These are phyloP conservation scores for Dryas octopetala DNA, from an alignment of 306 rosid species.

Conservation along the genomic window DNA sequence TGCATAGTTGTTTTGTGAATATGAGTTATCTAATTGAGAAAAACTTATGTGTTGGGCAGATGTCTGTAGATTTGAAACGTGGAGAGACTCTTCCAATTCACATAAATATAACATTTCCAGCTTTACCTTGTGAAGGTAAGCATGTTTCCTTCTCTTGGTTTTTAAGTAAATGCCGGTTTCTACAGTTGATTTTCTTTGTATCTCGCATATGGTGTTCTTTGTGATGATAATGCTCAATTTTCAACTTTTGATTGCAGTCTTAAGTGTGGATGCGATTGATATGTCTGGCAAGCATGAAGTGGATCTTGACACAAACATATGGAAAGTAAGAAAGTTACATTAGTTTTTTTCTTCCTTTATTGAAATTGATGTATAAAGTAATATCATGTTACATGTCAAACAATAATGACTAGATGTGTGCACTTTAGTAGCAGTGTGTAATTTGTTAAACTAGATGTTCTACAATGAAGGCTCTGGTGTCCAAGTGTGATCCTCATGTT, in stretches of 20 bases:
- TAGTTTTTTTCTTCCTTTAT: not conserved
- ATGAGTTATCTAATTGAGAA: not conserved
- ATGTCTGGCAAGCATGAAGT: conserved; percentile 99
- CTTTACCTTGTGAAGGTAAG: conserved; percentile 96
- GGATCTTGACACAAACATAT: conserved; percentile 93
- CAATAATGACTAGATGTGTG: not conserved
- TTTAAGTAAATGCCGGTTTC: conserved; percentile 14
- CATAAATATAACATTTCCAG: conserved; percentile 88
- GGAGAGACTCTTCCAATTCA: conserved; percentile 98
- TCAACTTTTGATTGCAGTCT: conserved; percentile 48
- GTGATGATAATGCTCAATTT: not conserved
- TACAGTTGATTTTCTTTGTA: not conserved
- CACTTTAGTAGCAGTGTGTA: not conserved
- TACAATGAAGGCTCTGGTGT: not conserved
- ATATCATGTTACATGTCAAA: not conserved
- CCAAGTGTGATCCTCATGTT: not conserved
- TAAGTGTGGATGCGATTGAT: conserved; percentile 94
- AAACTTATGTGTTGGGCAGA: conserved; percentile 43
- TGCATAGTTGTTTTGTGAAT: not conserved
- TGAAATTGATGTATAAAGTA: not conserved
- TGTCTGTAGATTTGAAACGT: conserved; percentile 93
- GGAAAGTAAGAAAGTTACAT: conserved; percentile 67
- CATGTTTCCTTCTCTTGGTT: conserved; percentile 20
- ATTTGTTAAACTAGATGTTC: not conserved
- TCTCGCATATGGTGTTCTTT: not conserved